Percentiles rank a stretch among this genome's conserved stretches.
These are phyloP conservation scores for Allomyces javanicus DNA, from an alignment of 192 early-diverging fungal species.

Conservation along the genomic window DNA sequence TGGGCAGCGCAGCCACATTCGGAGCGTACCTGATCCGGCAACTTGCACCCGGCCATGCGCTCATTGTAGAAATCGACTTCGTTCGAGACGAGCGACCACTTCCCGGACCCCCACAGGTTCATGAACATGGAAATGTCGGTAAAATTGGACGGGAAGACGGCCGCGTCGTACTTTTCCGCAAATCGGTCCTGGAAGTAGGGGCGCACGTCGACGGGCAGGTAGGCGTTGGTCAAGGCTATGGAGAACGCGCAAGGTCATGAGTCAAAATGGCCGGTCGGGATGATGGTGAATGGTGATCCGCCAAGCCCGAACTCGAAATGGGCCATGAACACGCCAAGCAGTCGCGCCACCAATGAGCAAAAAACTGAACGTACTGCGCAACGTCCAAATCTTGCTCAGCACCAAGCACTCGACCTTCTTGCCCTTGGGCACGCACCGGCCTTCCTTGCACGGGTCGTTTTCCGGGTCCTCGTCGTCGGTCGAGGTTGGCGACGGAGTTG, in stretches of 20 bases:
- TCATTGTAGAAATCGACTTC: background rate
- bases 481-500: no score
- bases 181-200: background rate
- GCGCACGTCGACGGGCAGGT: background rate
- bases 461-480: no score
- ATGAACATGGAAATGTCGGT: background rate
- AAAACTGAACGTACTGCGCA: background rate
- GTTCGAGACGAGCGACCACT: background rate
- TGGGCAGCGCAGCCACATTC: no score
- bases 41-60: background rate
- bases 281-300: no score
- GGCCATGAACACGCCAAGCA: no score
- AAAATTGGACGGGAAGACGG: background rate
- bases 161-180: background rate
- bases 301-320: no score
- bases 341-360: no score
- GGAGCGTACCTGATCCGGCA: background rate
- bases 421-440: background rate
- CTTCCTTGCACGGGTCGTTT: background rate
- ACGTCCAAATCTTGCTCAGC: background rate
- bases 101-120: background rate
- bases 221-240: background rate
- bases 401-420: background rate
- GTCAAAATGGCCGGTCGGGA: no score
- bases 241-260: no score